These are phyloP conservation scores for Eimeria tenella DNA, from an alignment of 169 alveolate species.

Conservation along the genomic window DNA sequence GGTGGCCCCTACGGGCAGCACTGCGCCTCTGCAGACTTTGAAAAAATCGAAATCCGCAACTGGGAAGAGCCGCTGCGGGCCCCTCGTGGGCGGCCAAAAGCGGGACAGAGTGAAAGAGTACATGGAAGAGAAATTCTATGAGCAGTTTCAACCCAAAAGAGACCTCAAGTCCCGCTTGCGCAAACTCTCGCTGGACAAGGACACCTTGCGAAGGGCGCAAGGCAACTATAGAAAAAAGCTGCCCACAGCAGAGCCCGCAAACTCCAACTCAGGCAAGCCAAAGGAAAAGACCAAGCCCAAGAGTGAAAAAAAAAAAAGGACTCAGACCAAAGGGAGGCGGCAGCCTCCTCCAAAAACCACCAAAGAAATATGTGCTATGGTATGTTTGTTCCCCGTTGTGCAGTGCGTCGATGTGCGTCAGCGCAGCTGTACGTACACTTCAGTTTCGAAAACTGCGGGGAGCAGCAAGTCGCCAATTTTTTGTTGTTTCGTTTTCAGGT, in stretches of 20 bases:
- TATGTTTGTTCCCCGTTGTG: not conserved
- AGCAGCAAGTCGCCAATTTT: not conserved
- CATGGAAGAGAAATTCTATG: conserved; percentile 69
- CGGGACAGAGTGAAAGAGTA: conserved; percentile 37
- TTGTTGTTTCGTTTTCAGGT: not conserved
- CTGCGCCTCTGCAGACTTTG: conserved; percentile 15
- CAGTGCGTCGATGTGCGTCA: no score
- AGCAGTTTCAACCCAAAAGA: conserved; percentile 58
- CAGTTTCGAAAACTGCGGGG: no score
- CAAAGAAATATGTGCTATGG: conserved; percentile 25
- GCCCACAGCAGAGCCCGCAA: not conserved
- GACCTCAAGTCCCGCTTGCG: conserved; percentile 12
- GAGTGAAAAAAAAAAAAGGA: not conserved
- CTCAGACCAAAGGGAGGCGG: no score
- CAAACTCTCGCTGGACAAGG: conserved; percentile 12
- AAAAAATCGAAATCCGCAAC: not conserved
- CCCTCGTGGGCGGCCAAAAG: not conserved
- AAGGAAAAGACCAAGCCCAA: not conserved
- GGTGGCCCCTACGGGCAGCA: not conserved
- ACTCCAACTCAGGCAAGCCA: not conserved
- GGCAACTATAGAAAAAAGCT: not conserved
- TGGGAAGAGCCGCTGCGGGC: not conserved
- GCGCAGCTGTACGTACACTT: no score
- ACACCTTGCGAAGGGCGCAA: not conserved
- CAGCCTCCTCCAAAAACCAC: not conserved